Evolutionary conservation across 495 filamentous ascomycete genomes (phyloP).

Genomic region (Platismatia glauca): DNA sequence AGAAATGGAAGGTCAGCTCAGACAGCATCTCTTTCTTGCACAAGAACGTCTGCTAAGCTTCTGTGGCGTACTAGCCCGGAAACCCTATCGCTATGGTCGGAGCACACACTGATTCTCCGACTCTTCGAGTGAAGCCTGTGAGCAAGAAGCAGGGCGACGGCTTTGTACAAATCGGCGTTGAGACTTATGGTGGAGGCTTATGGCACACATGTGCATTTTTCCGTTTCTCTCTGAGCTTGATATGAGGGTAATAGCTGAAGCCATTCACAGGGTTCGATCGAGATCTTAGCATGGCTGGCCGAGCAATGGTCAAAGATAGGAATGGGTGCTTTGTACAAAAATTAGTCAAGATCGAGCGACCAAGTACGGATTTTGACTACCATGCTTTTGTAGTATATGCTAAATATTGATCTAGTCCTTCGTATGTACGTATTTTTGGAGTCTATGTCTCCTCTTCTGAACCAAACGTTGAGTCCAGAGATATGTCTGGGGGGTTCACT

Average conservation of each 20-base stretch:
- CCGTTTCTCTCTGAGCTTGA: neutral
- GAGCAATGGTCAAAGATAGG: conserved; percentile 67
- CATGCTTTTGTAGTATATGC: neutral
- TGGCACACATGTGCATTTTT: conserved; percentile 50
- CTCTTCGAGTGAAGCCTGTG: conserved; percentile 83
- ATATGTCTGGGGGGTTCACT: no score
- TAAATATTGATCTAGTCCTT: conserved; percentile 45
- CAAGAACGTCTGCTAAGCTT: neutral
- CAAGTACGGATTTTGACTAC: conserved; percentile 41
- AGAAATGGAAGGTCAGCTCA: conserved; percentile 62
- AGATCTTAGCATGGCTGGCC: conserved; percentile 83
- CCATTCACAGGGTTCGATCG: conserved; percentile 73
- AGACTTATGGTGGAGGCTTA: conserved; percentile 87
- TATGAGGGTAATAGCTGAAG: neutral
- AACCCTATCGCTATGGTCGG: conserved; percentile 93
- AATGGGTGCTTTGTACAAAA: conserved; percentile 72
- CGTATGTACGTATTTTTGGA: conserved; percentile 42
- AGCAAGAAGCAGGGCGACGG: conserved; percentile 80
- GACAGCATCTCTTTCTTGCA: neutral
- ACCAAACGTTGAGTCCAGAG: neutral
- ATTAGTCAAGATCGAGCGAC: conserved; percentile 82
- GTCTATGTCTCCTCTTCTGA: neutral
- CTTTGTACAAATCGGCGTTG: conserved; percentile 92
- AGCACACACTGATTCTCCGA: conserved; percentile 92
- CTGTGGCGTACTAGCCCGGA: conserved; percentile 50